A percentile compares a stretch with the other conserved stretches of the same genome.
Conservation (phyloP, 768 basidiomycete species). For the Boletus coccyginus region DNA sequence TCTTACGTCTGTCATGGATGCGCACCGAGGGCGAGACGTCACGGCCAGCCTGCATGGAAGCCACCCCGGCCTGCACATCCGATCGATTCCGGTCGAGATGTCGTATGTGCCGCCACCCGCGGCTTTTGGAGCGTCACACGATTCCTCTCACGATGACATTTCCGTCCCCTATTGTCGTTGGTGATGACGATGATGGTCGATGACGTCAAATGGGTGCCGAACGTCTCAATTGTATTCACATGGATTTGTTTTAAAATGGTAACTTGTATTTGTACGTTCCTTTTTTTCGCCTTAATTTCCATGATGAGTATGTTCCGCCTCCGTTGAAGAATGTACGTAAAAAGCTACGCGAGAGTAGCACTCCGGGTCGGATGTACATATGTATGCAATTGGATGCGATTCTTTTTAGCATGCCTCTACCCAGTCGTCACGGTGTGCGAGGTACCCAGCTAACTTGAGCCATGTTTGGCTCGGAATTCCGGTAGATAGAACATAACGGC, state of each 20-base stretch:
- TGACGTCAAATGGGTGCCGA: no score
- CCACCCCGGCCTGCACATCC: constrained; percentile 16
- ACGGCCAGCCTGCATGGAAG: constrained; percentile 19
- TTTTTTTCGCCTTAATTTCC: no score
- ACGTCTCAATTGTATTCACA: background rate
- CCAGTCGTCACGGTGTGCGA: no score
- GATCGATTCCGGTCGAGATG: background rate
- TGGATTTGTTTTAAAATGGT: background rate
- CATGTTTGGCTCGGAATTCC: no score
- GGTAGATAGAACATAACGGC: no score
- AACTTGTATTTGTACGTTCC: background rate
- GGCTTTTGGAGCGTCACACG: constrained; percentile 7
- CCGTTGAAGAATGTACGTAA: no score
- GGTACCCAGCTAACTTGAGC: no score
- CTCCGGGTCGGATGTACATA: no score
- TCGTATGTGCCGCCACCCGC: background rate
- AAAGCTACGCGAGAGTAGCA: no score
- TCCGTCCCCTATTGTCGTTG: background rate
- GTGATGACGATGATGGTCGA: background rate
- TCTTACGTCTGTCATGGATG: constrained; percentile 31
- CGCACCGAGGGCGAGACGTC: constrained; percentile 14
- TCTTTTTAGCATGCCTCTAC: no score
- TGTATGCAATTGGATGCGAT: no score
- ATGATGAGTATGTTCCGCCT: background rate
- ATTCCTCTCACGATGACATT: constrained; percentile 10